Evolutionary conservation across 208 protist species (phyloP), one percentile per base, ranked within the genome.

Genomic region (Trypanosoma lewisi): DNA sequence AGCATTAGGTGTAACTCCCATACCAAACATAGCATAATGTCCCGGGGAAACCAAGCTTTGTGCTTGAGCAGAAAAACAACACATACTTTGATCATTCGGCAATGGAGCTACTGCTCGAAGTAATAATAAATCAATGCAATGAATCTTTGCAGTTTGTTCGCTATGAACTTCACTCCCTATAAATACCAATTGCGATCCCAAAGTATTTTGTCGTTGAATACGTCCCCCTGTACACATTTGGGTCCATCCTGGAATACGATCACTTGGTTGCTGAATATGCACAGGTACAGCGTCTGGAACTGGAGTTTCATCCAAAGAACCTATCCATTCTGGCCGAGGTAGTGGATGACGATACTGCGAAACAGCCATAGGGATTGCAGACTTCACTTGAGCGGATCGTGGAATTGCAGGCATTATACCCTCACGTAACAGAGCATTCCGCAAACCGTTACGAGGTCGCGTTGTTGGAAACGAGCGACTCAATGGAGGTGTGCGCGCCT

Each of bases 191-290:
- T 74, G 49, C 30, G 68, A 60, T 37, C 52, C 62, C 47, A 55
- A 44, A 39, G 61, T 58, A 66, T 61, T 74, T 61, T 74, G 68
- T 56, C 68, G 28, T 48, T 67, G 68, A 61, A 74, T 51, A 25
- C 60, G 57, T 19, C 68, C 68, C 36, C 68, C 68, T 39, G 62
- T 64, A 52, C 48, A 65, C 28, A 66, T 75, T 54, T 57, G 33
- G 11, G 60, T 69, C 70, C 70, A 68, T 34, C 70, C 61, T 44
- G 63, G 62, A 56, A 68, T 36, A n/a, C 54, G 51, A 53, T 75
- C 70, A 51, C 62, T 65, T 57, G 53, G 61, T 47, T 50, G 69
- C 30, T 59, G 61, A 48, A 66, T n/a, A 19, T 51, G 55, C 8
- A 71, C 5, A 16, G 66, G 66, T 31, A 39, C 7, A 31, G 23